Evolutionary conservation across 2,329 filamentous ascomycete genomes (phyloP).

Genomic region (Leptographium lundbergii): DNA sequence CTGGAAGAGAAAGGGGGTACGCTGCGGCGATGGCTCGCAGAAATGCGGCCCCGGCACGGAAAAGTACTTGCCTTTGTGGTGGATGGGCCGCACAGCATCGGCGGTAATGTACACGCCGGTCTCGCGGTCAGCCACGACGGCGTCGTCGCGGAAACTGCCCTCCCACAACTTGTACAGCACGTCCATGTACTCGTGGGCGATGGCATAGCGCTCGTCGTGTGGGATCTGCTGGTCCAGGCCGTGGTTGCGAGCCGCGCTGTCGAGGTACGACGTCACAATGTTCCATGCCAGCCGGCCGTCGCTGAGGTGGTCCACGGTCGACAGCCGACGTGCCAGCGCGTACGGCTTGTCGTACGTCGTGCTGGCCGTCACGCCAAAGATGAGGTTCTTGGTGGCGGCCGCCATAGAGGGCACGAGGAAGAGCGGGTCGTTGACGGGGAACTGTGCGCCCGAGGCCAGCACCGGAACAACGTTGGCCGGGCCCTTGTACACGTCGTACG

Average conservation of each 20-base stretch:
- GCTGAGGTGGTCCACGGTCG: conserved; percentile 7
- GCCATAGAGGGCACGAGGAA: conserved; percentile 9
- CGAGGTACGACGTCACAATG: conserved; percentile 12
- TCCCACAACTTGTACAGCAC: conserved; percentile 13
- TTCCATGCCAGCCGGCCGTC: conserved; percentile 11
- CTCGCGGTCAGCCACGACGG: conserved; percentile 4
- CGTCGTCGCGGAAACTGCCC: conserved; percentile 3
- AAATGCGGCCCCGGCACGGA: background rate
- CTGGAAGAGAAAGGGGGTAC: conserved; percentile 14
- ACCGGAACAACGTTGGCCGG: conserved; percentile 7
- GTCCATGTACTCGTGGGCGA: conserved; percentile 13
- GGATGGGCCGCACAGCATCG: conserved; percentile 1
- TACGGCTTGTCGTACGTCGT: conserved; percentile 7
- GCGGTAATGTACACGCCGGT: background rate
- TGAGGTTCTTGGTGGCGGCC: conserved; percentile 5
- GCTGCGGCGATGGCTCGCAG: conserved; percentile 5
- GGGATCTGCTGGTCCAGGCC: conserved; percentile 8
- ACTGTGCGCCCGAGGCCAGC: conserved; percentile 8
- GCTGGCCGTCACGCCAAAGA: conserved; percentile 8
- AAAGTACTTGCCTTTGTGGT: conserved; percentile 6
- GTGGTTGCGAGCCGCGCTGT: conserved; percentile 9
- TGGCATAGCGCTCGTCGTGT: conserved; percentile 13
- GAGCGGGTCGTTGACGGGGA: conserved; percentile 9
- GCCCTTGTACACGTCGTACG: conserved; percentile 10
- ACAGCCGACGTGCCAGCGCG: conserved; percentile 5